Base-by-base conservation (phyloP, 2,329 filamentous ascomycete genomes). In the Boeremia exigua region DNA sequence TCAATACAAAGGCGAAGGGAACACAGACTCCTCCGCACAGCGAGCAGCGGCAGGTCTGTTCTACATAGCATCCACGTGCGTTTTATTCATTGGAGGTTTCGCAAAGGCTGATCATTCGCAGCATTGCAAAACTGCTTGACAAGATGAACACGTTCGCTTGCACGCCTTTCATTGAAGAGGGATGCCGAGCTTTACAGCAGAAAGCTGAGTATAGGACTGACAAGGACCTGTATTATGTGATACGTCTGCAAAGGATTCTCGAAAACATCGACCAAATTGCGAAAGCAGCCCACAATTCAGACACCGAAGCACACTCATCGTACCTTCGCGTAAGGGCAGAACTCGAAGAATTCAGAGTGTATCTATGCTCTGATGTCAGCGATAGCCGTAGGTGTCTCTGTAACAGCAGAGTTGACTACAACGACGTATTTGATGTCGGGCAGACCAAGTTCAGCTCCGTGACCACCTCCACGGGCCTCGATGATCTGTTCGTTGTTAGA, bases 21-120 rank as follows among this genome's bases (percentile, higher is more conserved):
- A 54, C 60, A 12, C 73, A 70, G 68, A 73, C 3, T 52, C 60
- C n/a, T 79, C 80, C 23, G 78, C 79, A 48, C 75, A 79, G 47
- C 72, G 79, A 42, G 78, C 79, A 2, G 70, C 79, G 11, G 74
- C 76, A 3, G 79, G 78, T 4, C 75, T 77, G 27, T 81, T 77
- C 56, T 79, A 78, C 56, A 62, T 81, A 11, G 75, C 76, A 10
- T 78, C 77, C 5, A 71, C 73, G 78, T 79, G 61, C 56, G 73
- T 68, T n/a, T 42, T 23, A 11, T 15, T 2, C 8, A 4, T 7
- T 15, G 4, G 3, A 25, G 1, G 8, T 9, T 7, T 14, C 5
- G 12, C 42, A n/a, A n/a, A 19, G 40, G 43, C 63, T 68, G 29
- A 68, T 42, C 29, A 37, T 43, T 3, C 32, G 5, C 45, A 78